Percentiles rank a stretch among this genome's conserved stretches.
Conservation (phyloP, 2,329 filamentous ascomycete species). For the Penicillium sp. region DNA sequence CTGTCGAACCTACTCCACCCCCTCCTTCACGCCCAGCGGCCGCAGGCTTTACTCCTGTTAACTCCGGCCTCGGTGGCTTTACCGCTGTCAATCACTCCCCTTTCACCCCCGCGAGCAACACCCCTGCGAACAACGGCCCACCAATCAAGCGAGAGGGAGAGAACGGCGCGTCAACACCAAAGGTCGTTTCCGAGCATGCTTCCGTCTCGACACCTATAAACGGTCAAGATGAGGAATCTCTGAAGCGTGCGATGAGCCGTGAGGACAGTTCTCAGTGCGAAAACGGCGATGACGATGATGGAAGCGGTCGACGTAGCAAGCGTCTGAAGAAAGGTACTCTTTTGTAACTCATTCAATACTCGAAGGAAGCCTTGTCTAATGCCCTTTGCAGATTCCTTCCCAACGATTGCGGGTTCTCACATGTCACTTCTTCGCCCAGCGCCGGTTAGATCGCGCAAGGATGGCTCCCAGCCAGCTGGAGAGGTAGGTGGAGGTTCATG, state of each 20-base stretch:
- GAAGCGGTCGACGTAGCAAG: slow-evolving; percentile 79
- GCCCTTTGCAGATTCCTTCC: slow-evolving; percentile 44
- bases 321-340: slow-evolving; percentile 76
- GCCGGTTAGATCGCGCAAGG: slow-evolving; percentile 57
- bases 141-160: slow-evolving; percentile 54
- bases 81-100: slow-evolving; percentile 57
- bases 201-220: slow-evolving; percentile 59
- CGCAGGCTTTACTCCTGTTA: slow-evolving; percentile 70
- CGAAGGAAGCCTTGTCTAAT: background rate
- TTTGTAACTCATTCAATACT: slow-evolving; percentile 17
- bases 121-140: slow-evolving; percentile 39
- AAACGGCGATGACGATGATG: slow-evolving; percentile 58
- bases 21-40: slow-evolving; percentile 32
- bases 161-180: slow-evolving; percentile 58
- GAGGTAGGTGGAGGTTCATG: slow-evolving; percentile 47
- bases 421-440: slow-evolving; percentile 91
- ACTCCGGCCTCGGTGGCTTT: slow-evolving; percentile 55
- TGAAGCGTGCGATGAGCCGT: slow-evolving; percentile 75
- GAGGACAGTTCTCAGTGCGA: slow-evolving; percentile 48
- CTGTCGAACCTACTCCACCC: slow-evolving; percentile 40
- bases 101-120: slow-evolving; percentile 43
- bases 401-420: slow-evolving; percentile 91
- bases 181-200: slow-evolving; percentile 62
- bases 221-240: slow-evolving; percentile 52
- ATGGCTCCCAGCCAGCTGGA: slow-evolving; percentile 56